Conservation (phyloP, 2,329 filamentous ascomycete species). For the Sarocladium kiliense region DNA sequence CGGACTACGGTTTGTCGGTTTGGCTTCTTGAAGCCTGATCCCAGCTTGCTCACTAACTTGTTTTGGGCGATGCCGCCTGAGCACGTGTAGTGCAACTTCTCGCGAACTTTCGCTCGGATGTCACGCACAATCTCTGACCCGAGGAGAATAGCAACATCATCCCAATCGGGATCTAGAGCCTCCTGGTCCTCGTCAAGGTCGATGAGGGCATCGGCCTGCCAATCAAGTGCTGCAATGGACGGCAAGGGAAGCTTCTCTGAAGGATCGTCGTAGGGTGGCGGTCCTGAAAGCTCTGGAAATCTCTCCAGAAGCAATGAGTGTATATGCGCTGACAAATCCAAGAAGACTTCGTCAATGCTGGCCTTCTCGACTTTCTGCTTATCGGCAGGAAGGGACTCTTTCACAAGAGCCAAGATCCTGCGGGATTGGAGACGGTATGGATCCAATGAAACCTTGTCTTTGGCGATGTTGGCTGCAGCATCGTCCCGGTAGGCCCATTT, state of each 20-base stretch:
- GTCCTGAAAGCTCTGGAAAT: constrained; percentile 63
- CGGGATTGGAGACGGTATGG: constrained; percentile 83
- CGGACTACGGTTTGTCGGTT: constrained; percentile 93
- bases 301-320: constrained; percentile 68
- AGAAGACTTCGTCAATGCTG: constrained; percentile 90
- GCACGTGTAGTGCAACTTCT: constrained; percentile 79
- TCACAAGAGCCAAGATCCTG: constrained; percentile 74
- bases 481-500: constrained; percentile 89
- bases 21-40: constrained; percentile 87
- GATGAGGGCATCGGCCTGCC: constrained; percentile 76
- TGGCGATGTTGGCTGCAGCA: constrained; percentile 71
- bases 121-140: constrained; percentile 83
- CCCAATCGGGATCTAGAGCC: constrained; percentile 86
- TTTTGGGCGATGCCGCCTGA: constrained; percentile 85
- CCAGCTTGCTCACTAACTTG: constrained; percentile 93
- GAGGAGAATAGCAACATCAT: constrained; percentile 82
- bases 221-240: constrained; percentile 65
- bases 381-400: constrained; percentile 60
- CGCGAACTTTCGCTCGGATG: constrained; percentile 63
- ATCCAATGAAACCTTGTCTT: constrained; percentile 91
- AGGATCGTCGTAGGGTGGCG: constrained; percentile 69
- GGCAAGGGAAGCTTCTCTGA: constrained; percentile 69
- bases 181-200: constrained; percentile 74
- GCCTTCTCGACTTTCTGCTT: constrained; percentile 84
- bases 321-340: constrained; percentile 83